Conservation (phyloP, 1,139 yeast genomes). For the Sugiyamaella pinicola region DNA sequence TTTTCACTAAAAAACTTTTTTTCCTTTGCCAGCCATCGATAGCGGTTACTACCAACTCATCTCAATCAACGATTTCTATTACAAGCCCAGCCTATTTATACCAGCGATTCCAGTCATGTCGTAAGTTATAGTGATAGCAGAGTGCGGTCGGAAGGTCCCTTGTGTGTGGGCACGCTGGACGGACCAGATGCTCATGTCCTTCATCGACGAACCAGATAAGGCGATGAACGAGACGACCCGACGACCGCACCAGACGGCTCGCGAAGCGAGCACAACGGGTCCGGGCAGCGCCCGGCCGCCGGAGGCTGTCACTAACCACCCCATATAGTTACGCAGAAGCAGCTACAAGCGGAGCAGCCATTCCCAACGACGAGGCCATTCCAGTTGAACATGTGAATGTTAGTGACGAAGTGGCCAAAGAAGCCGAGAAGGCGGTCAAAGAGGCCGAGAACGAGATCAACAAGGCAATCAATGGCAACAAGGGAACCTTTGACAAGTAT, state of each 20-base stretch:
- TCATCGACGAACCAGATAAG: no score
- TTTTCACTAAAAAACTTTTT: background rate
- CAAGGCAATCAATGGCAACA: constrained; percentile 20
- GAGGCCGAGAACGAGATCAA: constrained; percentile 19
- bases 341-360: constrained; percentile 14
- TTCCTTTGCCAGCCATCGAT: no score
- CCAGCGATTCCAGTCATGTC: background rate
- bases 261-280: constrained; percentile 7
- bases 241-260: background rate
- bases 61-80: no score
- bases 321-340: constrained; percentile 16
- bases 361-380: constrained; percentile 22
- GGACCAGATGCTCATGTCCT: background rate
- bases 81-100: no score
- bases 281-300: constrained; percentile 9
- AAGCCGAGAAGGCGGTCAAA: constrained; percentile 21
- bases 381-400: constrained; percentile 30
- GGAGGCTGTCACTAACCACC: constrained; percentile 5
- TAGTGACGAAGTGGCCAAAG: constrained; percentile 22
- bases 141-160: background rate
- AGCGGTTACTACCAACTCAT: no score
- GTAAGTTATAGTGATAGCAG: background rate
- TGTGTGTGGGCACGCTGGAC: background rate
- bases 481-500: constrained; percentile 16
- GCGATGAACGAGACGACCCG: no score